Percentiles rank a stretch among this genome's conserved stretches.
Conservation (phyloP, 2,329 filamentous ascomycete genomes). For the Orbilia blumenaviensis region DNA sequence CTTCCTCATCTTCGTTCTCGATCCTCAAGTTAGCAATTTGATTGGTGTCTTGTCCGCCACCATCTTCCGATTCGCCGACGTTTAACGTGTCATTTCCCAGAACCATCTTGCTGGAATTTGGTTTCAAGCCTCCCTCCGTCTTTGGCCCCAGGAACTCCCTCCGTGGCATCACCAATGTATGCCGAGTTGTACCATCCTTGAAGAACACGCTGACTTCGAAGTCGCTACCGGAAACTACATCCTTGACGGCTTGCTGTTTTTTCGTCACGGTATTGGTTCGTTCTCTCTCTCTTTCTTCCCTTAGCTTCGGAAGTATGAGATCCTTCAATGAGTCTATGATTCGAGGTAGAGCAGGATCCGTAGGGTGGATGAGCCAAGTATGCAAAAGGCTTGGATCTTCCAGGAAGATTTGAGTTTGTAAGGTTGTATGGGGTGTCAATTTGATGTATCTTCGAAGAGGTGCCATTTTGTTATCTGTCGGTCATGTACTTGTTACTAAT, state of each 20-base stretch:
- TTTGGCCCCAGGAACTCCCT: conserved; percentile 74
- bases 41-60: conserved; percentile 55
- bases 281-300: conserved; percentile 79
- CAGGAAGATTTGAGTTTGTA: conserved; percentile 91
- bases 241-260: conserved; percentile 84
- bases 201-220: conserved; percentile 96
- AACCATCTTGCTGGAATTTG: conserved; percentile 53
- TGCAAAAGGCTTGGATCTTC: conserved; percentile 85
- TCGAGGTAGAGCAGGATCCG: conserved; percentile 78
- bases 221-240: conserved; percentile 84
- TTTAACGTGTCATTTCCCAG: conserved; percentile 54
- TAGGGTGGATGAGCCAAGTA: conserved; percentile 82
- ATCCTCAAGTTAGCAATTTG: conserved; percentile 45
- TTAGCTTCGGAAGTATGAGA: conserved; percentile 86
- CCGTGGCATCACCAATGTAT: conserved; percentile 84
- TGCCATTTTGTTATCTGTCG: conserved; percentile 70
- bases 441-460: conserved; percentile 88
- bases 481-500: not conserved
- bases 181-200: conserved; percentile 82
- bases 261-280: conserved; percentile 68
- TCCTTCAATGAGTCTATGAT: conserved; percentile 87
- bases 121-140: conserved; percentile 60
- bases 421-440: conserved; percentile 67
- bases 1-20: conserved; percentile 48
- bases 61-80: conserved; percentile 56